Base-by-base conservation (phyloP, 345 rosid species). In the Kandelia obovata region DNA sequence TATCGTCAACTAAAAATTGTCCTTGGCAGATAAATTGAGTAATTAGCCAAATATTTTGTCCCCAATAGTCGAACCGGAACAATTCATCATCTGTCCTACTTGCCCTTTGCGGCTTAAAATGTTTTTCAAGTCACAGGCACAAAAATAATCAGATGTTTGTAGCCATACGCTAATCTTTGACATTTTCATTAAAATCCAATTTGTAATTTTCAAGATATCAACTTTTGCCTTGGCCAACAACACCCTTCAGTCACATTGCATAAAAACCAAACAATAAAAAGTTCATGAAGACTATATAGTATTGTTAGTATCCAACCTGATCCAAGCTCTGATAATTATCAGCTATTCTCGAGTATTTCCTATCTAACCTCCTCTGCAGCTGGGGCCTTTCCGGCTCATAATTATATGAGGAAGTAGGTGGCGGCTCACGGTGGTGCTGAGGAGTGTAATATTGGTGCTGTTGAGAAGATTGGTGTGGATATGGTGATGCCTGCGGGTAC, bases 241-340 rank as follows among this genome's bases (percentile, higher is more conserved):
- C 15, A 39, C 47, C 47, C 47, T 43, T 43, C 1, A 43, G 49
- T 43, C 49, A 43, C 30, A 56, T 27, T 0, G 30, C 11, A 56
- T 25, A 8, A 25, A 56, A 56, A 56, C 11, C 59, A 25, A 56
- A 56, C 17, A 13, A 56, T 56, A 56, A 56, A 56, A 28, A 56
- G 16, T 27, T 21, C 59, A 56, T 56, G 7, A 56, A 56, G 28
- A 21, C 13, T 25, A n/a, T 56, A 25, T 34, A 58, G 13, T 34
- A 34, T 34, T 34, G 8, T 34, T 34, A 34, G 2, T 65, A 34
- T 67, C 85, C 75, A 74, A 95, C 99, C 96, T 95, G 89, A 73
- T 92, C 93, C 66, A 95, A 81, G 70, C 89, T 89, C 68, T 76
- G 67, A 77, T 95, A 95, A 39, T 92, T 79, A 76, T 95, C 99